Evolutionary conservation across 108 stramenopile genomes (phyloP), one percentile per base, ranked within the genome.

Genomic region (Nitzschia sp.): DNA sequence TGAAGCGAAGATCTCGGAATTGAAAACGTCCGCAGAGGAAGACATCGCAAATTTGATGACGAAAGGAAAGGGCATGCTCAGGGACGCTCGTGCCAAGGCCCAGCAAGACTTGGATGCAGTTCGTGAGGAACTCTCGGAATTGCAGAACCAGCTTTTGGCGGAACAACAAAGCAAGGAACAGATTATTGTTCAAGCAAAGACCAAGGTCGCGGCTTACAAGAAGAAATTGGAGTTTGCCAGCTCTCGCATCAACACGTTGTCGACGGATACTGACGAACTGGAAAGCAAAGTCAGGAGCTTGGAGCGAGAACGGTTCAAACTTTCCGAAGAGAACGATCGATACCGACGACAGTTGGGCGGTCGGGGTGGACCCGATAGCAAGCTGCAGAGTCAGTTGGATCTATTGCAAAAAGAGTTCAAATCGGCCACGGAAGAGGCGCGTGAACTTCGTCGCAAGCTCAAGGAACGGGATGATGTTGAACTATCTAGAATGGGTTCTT

Each of bases 331-430:
- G 13, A 92, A 90, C 68, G 93, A 95, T 64, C 80, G 91, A 25
- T 90, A 85, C 59, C 84, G 91, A n/a, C 81, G 91, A n/a, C 90
- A 90, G 54, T 74, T 95, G 34, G 85, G 90, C 13, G 85, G 91
- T 33, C 70, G 92, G 26, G 85, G 59, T 49, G 90, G 90, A 13
- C 45, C 84, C 9, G 89, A 81, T 62, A 74, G 72, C 31, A 76
- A 75, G 25, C 57, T 80, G 17, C 85, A 88, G 46, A 71, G 31
- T 33, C 78, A 93, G 69, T 35, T 90, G 24, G 91, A 92, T 42
- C 82, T 84, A 36, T 70, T 95, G 13, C 84, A 87, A 46, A 84
- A 82, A 28, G 85, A 90, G 49, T 92, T 83, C 64, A 81, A 88
- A 47, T 75, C 66, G 42, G 59, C 88, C 9, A 71, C 79, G 3